Conservation (phyloP, 139 green algal species). For the Medakamo hakoo region DNA sequence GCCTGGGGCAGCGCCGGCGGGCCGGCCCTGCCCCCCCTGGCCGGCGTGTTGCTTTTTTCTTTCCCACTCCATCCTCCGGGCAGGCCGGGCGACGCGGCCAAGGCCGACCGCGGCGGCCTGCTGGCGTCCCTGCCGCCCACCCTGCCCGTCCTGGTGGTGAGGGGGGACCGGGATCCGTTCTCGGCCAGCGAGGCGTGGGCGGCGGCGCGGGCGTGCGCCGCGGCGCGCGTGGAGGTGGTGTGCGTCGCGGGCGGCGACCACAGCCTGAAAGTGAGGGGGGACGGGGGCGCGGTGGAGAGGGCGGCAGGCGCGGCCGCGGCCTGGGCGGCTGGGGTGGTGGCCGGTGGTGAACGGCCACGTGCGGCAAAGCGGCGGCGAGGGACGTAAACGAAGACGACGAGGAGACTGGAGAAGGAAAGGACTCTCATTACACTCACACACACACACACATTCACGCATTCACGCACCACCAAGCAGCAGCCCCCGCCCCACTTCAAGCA, state of each 20-base stretch:
- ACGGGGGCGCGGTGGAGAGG: not conserved
- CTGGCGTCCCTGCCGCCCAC: conserved; percentile 23
- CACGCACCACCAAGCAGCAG: no score
- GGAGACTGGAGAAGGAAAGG: not conserved
- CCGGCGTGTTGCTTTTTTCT: conserved; percentile 20
- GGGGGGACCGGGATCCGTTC: conserved; percentile 28
- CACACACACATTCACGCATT: no score
- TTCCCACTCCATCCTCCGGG: conserved; percentile 37
- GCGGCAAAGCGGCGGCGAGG: not conserved
- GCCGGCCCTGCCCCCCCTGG: no score
- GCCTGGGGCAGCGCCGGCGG: not conserved
- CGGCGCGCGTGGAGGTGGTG: not conserved
- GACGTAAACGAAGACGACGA: not conserved
- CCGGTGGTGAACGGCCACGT: not conserved
- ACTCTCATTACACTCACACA: not conserved
- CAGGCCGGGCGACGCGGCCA: conserved; percentile 6
- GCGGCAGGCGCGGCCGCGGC: not conserved
- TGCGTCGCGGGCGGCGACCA: not conserved
- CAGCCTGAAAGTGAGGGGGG: no score
- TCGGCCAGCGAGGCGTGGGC: conserved; percentile 9
- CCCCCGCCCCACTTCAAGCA: no score
- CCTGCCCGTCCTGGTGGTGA: conserved; percentile 26
- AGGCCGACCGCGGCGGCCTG: not conserved
- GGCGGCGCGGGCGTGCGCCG: not conserved
- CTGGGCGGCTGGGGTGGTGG: not conserved